Base-by-base conservation (phyloP, 768 basidiomycete species). In the Lactarius sp. region DNA sequence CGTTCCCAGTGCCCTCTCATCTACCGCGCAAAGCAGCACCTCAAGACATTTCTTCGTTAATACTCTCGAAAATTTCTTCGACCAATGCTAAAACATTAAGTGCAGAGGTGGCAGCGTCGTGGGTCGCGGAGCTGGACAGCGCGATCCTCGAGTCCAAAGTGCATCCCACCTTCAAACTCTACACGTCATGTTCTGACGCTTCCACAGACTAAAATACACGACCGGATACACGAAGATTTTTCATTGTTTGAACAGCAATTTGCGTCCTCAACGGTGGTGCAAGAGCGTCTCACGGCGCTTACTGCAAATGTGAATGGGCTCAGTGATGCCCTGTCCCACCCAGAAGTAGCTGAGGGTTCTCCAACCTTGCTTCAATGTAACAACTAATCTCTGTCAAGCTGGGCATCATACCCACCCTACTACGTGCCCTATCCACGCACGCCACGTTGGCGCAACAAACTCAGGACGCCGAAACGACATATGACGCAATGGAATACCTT, bases 111-210 rank as follows among this genome's bases (percentile, higher is more conserved):
- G 87, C 86, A 13, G 76, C 81, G 36, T 85, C 84, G 61, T 93
- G 90, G 89, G 75, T 90, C 44, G 71, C 75, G 0, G 87, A 90
- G 71, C 78, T 96, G 34, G 85, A 94, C 68, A 79, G 82, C 52
- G 84, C 86, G 13, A 89, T 94, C 64, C 75, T 75, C 27, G 76
- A 77, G 41, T 91, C 88, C 12, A 90, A 91, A 79, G 93, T 92
- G 70, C 55, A 44, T 37, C 34, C 31, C 52, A n/a, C 27, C 16
- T 20, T 37, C 36, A 18, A 18, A n/a, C 41, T 42, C 57, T 64
- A 33, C 37, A 33, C 57, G 39, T 57, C 1, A 59, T 60, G 34
- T 62, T 50, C 37, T 22, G 27, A 39, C 18, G 36, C 31, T 56
- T 31, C 47, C 50, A 31, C 74, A 93, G 85, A 76, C 79, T 69